A percentile compares a stretch with the other conserved stretches of the same genome.
phyloP scores from a whole-genome alignment of 768 basidiomycete species.

The Macrocybe gigantea region DNA sequence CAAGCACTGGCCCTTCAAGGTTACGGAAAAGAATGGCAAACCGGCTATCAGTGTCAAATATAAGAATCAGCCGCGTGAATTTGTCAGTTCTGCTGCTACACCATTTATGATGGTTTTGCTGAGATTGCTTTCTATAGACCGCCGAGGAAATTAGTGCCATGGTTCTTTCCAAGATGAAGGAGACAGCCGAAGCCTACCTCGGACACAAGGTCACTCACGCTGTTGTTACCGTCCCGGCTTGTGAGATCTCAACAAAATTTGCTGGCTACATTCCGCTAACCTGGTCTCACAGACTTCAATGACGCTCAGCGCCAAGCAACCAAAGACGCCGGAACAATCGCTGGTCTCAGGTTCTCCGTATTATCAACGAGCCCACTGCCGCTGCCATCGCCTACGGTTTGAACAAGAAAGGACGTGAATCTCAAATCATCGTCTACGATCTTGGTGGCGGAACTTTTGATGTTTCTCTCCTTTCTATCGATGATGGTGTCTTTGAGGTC shows the following conservation, averaged over 20 bases:
- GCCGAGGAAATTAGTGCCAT: slow-evolving; percentile 95
- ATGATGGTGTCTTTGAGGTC: slow-evolving; percentile 90
- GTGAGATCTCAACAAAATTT: slow-evolving; percentile 30
- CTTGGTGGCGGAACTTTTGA: slow-evolving; percentile 99
- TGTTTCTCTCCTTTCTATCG: slow-evolving; percentile 92
- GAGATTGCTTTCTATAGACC: slow-evolving; percentile 40
- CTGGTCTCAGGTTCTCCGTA: slow-evolving; percentile 90
- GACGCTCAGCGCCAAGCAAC: slow-evolving; percentile 99
- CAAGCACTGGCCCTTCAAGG: slow-evolving; percentile 89
- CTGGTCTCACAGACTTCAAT: slow-evolving; percentile 75
- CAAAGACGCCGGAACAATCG: slow-evolving; percentile 95
- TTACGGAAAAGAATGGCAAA: slow-evolving; percentile 75
- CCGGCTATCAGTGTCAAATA: slow-evolving; percentile 74
- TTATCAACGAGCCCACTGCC: slow-evolving; percentile 97
- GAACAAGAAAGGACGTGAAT: slow-evolving; percentile 92
- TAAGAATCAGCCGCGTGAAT: slow-evolving; percentile 75
- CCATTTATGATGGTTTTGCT: not conserved
- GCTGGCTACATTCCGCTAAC: slow-evolving; percentile 4
- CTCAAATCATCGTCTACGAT: slow-evolving; percentile 97
- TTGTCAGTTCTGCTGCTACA: slow-evolving; percentile 47
- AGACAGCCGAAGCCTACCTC: slow-evolving; percentile 97
- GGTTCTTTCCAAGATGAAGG: slow-evolving; percentile 97
- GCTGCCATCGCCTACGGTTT: slow-evolving; percentile 98
- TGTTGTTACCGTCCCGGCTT: slow-evolving; percentile 96
- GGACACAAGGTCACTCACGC: slow-evolving; percentile 95